Evolutionary conservation across 768 basidiomycete genomes (phyloP), one percentile per base, ranked within the genome.

Genomic region (Candolleomyces aberdarensis): DNA sequence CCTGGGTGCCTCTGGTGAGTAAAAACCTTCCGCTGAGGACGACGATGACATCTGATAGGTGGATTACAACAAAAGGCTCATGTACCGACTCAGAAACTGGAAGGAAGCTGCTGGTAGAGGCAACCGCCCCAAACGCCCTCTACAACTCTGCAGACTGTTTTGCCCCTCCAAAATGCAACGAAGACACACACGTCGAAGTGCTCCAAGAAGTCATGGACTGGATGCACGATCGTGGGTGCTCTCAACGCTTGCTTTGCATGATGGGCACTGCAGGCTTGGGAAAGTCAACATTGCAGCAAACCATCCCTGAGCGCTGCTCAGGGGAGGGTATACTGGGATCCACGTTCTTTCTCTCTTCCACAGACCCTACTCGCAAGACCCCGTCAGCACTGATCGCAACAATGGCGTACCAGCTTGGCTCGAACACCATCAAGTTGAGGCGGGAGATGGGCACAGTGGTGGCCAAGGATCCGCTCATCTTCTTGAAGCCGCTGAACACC

Each of bases 361-460:
- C 32, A 2, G 56, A 57, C 43, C 19, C 17, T 29, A 47, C 57
- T 11, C 39, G 55, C 4, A 63, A 64, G 36, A 55, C 62, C 19
- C 46, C 58, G 3, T 44, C 44, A n/a, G 36, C 39, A 15, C 15
- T 64, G 15, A 40, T 66, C 15, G 41, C 57, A 17, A 63, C 63
- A 19, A 53, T 66, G 29, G 52, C 59, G 36, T 63, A 57, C 43
- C 63, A 63, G 26, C 63, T 62, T 20, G 47, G 56, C 5, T n/a
- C 19, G n/a, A 36, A 31, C 6, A 32, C 50, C 2, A 3, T 20
- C 19, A 11, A 14, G 14, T 17, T 44, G 19, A 41, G 41, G 8
- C 56, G n/a, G 20, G 19, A 14, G 19, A 57, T 55, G 5, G 53
- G 53, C 1, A 36, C 39, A 3, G 36, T 11, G 5, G 53, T 55